Base-by-base conservation (phyloP, 2,329 filamentous ascomycete genomes). In the Sclerotinia borealis region DNA sequence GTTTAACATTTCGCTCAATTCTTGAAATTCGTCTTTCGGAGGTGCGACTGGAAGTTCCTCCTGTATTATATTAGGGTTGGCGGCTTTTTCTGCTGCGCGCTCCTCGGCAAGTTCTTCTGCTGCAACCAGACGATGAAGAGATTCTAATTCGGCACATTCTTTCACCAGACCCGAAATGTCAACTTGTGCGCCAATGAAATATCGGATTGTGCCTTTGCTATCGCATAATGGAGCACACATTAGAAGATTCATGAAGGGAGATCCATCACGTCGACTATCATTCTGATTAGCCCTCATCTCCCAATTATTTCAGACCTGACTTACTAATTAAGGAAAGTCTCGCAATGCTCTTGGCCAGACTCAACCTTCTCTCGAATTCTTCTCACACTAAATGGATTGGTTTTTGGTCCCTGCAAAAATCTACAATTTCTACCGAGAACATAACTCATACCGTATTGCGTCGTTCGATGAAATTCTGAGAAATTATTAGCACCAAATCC, bases 341-440 rank as follows among this genome's bases (percentile, higher is more conserved):
- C 90, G 61, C 82, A 89, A 67, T 88, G 84, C 69, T 92, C 89
- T 68, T 84, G 81, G n/a, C 87, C 87, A 1, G 80, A 82, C 9
- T 79, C 74, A 13, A 89, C 76, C 34, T 85, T 85, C 47, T 88
- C 82, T 37, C 82, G 79, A 13, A 93, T 78, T 60, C 90, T 80
- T 61, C 79, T 76, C 0, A 89, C 79, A 58, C 85, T 89, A 65
- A 82, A 80, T 0, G 79, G 79, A 67, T 88, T 88, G 7, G 89
- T 92, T 69, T 83, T 84, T 0, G 89, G 89, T 0, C 90, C 90
- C 73, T 92, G 90, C 1, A 93, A 81, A 70, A 93, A 92, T 9
- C 90, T 85, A 69, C 90, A 92, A 67, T 93, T 93, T 37, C 88
- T 84, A 0, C 90, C 90, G 22, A 93, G 83, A 3, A 86, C 83